Conservation (phyloP, 306 rosid species). For the Delonix regia region DNA sequence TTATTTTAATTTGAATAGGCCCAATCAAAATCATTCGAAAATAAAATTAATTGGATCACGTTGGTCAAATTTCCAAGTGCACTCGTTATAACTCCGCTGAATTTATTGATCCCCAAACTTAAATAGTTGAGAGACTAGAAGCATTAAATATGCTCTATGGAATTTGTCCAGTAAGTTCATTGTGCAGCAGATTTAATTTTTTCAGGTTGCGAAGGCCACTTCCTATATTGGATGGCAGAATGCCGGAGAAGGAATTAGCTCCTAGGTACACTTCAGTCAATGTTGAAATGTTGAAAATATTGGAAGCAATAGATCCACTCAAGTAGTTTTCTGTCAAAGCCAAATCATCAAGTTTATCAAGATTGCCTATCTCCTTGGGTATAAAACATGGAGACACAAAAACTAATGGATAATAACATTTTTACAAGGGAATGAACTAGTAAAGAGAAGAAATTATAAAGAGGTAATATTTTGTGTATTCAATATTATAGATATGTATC, state of each 20-base stretch:
- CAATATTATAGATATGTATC: too few relatives aligned
- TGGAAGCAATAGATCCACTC: slow-evolving; percentile 29
- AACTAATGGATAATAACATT: too few relatives aligned
- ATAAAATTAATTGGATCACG: neutral
- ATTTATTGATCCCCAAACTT: neutral
- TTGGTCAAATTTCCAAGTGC: neutral
- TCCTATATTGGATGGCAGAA: neutral
- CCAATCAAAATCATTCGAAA: neutral
- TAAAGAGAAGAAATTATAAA: too few relatives aligned
- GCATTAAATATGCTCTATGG: neutral
- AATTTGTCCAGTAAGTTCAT: neutral
- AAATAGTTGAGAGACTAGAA: neutral
- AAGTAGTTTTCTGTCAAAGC: neutral
- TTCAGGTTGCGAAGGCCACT: neutral
- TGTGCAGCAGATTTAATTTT: neutral
- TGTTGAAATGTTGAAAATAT: slow-evolving; percentile 39
- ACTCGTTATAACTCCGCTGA: neutral
- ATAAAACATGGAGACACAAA: slow-evolving; percentile 19
- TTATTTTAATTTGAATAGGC: neutral
- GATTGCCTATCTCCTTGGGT: slow-evolving; percentile 30
- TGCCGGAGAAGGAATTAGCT: neutral
- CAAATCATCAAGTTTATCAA: neutral
- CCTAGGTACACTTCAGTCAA: slow-evolving; percentile 5
- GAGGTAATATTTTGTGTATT: too few relatives aligned
- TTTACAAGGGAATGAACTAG: too few relatives aligned